Evolutionary conservation across 805 yeast species (phyloP).

Genomic region (Nakazawaea ambrosiae): DNA sequence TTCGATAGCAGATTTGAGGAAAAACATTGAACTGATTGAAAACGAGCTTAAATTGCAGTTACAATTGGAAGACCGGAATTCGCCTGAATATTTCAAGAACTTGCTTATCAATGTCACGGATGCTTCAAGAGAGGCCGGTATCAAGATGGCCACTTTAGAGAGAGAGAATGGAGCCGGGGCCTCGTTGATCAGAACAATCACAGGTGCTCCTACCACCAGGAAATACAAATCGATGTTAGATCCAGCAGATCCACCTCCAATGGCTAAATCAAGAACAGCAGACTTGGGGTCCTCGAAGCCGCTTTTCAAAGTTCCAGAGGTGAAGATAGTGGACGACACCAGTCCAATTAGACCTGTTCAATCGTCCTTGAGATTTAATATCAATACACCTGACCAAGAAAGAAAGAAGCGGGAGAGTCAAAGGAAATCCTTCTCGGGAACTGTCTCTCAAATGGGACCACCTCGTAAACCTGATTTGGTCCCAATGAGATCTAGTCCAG

Average conservation of each 20-base stretch:
- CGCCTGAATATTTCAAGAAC: constrained; percentile 23
- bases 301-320: not conserved
- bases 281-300: not conserved
- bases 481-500: constrained; percentile 10
- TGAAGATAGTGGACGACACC: constrained; percentile 2
- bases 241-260: constrained; percentile 2
- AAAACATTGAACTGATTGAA: constrained; percentile 19
- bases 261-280: constrained; percentile 2
- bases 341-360: constrained; percentile 6
- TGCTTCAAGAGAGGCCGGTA: constrained; percentile 26
- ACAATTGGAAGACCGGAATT: constrained; percentile 15
- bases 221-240: constrained; percentile 7
- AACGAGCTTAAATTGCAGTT: constrained; percentile 20
- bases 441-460: too few species aligned
- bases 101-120: constrained; percentile 22
- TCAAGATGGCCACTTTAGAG: constrained; percentile 29
- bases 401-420: not conserved
- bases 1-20: constrained; percentile 16
- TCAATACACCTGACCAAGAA: constrained; percentile 3
- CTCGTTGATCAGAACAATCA: constrained; percentile 28
- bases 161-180: constrained; percentile 29
- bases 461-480: constrained; percentile 3
- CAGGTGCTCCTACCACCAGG: constrained; percentile 27
- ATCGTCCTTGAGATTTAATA: constrained; percentile 8
- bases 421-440: constrained; percentile 5